phyloP scores from a whole-genome alignment of 2,329 filamentous ascomycete genomes.

The Trematosphaeria pertusa region DNA sequence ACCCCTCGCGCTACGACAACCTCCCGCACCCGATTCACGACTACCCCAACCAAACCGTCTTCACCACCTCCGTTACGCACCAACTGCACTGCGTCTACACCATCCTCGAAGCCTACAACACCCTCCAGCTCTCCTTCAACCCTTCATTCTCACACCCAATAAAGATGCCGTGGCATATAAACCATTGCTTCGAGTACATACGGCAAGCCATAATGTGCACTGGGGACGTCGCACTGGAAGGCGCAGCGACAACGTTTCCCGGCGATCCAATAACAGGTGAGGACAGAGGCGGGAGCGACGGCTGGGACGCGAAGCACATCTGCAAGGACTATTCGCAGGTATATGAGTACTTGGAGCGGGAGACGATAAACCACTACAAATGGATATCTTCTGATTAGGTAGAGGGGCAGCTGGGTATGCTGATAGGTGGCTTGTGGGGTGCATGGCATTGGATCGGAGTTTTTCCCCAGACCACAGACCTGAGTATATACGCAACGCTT shows the following conservation, averaged over 20 bases:
- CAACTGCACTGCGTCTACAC: constrained; percentile 45
- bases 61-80: constrained; percentile 42
- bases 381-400: constrained; percentile 38
- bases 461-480: too few relatives aligned
- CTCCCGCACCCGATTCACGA: constrained; percentile 42
- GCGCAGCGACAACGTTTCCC: constrained; percentile 42
- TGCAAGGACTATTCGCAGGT: constrained; percentile 42
- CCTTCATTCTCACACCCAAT: constrained; percentile 19
- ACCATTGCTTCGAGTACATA: constrained; percentile 45
- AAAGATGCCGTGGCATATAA: constrained; percentile 44
- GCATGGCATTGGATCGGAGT: neutral
- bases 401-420: constrained; percentile 13
- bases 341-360: constrained; percentile 36
- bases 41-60: constrained; percentile 37
- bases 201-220: constrained; percentile 44
- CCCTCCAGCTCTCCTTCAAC: constrained; percentile 23
- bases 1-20: constrained; percentile 29
- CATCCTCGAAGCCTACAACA: constrained; percentile 42
- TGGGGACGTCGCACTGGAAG: constrained; percentile 43
- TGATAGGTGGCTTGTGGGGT: neutral
- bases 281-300: constrained; percentile 42
- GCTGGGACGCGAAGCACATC: constrained; percentile 43
- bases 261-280: constrained; percentile 23
- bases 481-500: too few relatives aligned
- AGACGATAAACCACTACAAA: constrained; percentile 36